Base-by-base conservation (phyloP, 2,329 filamentous ascomycete species). In the Coleophoma eucalyptorum region DNA sequence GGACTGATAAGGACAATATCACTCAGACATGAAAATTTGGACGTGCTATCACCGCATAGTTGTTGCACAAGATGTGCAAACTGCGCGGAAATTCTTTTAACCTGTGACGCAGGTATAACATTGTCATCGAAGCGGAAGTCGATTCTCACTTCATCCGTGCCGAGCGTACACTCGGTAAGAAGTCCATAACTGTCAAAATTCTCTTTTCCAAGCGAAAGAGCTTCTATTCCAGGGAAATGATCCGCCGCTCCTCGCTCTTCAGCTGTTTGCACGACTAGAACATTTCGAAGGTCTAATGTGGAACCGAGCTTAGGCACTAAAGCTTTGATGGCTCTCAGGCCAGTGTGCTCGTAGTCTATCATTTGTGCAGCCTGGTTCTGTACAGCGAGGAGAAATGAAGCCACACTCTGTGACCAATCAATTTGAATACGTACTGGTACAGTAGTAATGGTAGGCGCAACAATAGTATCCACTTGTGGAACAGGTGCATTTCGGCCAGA, bases 171-270 rank as follows among this genome's bases (percentile, higher is more conserved):
- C 26, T 44, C 42, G n/a, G 42, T 44, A 44, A 44, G 42, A 44
- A 44, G 42, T 44, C 42, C 42, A 44, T 44, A 44, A 12, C 42
- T 44, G 42, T 44, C 42, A 32, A 44, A 44, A 44, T 44, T 44
- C n/a, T 44, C 42, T 12, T 44, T 44, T 31, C 42, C 42, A 16
- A 44, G 20, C 26, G 42, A n/a, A 44, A 44, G 42, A 15, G 42
- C 42, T 44, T 44, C 42, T 44, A 44, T 44, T 4, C 42, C 42
- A 5, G 42, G 42, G 20, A 44, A 44, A 6, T 44, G 6, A 10
- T 44, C 20, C n/a, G 42, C 42, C 12, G 42, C 42, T 44, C 20
- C 20, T 44, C 26, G 42, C 31, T 44, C 42, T 33, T 44, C 42
- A 31, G 42, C 42, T 12, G 42, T 44, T 16, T 44, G 42, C 20